These are phyloP conservation scores for Colletotrichum siamense DNA, from an alignment of 2,329 filamentous ascomycete species.

Conservation along the genomic window DNA sequence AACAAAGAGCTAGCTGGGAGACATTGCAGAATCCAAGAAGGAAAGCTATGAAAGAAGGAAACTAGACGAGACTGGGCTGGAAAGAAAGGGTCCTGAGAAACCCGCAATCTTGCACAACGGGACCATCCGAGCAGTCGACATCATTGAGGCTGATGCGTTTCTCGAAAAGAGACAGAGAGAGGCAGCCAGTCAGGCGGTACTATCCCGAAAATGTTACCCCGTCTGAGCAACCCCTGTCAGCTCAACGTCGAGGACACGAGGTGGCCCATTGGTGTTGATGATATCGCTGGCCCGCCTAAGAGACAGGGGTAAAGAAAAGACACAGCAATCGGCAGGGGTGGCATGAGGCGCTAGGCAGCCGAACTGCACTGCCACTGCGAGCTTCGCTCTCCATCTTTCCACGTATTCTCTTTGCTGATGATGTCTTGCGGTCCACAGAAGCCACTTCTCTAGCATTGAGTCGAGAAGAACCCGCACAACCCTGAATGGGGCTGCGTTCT, in stretches of 20 bases:
- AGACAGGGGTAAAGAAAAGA: neutral
- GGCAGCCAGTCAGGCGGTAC: slow-evolving; percentile 15
- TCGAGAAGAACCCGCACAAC: neutral
- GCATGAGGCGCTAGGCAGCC: slow-evolving; percentile 8
- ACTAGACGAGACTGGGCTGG: neutral
- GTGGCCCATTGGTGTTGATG: neutral
- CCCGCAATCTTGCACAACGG: neutral
- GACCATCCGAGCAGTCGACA: neutral
- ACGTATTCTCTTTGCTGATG: neutral
- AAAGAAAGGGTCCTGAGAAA: neutral
- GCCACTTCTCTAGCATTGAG: neutral
- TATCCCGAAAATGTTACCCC: neutral
- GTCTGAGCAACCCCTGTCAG: slow-evolving; percentile 5
- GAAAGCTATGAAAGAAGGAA: neutral
- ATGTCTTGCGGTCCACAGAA: neutral
- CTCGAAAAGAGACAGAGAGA: neutral
- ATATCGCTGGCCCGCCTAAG: neutral
- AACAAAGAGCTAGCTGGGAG: neutral
- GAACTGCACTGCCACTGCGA: slow-evolving; percentile 13
- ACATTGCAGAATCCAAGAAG: neutral
- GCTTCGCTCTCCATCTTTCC: neutral
- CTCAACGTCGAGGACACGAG: neutral
- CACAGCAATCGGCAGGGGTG: neutral
- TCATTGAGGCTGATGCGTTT: slow-evolving; percentile 13
- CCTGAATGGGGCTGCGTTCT: neutral